A percentile compares a stretch with the other conserved stretches of the same genome.
These are phyloP conservation scores for Heteromeles arbutifolia DNA, from an alignment of 306 rosid species.

Conservation along the genomic window DNA sequence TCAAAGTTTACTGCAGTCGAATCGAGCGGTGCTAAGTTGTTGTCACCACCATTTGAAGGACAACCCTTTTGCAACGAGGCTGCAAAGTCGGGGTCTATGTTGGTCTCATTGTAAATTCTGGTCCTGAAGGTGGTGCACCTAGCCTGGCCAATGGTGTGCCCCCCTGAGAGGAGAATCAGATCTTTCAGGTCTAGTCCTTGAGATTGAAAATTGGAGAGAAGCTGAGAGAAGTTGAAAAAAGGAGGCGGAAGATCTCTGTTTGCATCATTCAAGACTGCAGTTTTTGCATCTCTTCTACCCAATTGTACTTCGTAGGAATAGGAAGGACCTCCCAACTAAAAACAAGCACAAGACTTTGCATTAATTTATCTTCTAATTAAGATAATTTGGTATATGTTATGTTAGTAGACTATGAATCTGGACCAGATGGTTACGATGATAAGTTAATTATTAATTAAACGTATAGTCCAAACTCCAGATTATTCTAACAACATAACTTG, in stretches of 20 bases:
- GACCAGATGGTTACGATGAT: background rate
- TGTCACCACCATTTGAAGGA: conserved; percentile 22
- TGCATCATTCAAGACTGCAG: conserved; percentile 15
- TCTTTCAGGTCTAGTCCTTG: conserved; percentile 30
- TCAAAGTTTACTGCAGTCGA: background rate
- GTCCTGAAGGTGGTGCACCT: conserved; percentile 17
- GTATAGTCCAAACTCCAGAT: no score
- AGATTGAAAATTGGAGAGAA: conserved; percentile 27
- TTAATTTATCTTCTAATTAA: background rate
- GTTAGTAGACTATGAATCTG: background rate
- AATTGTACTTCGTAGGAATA: conserved; percentile 15
- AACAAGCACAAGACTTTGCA: background rate
- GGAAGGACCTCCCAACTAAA: conserved; percentile 20
- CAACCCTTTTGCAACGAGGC: background rate
- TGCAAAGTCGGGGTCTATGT: conserved; percentile 21
- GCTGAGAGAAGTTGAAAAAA: conserved; percentile 21
- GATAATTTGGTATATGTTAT: background rate
- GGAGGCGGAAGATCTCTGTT: conserved; percentile 25
- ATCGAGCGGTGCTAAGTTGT: conserved; percentile 13
- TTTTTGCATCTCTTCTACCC: conserved; percentile 39
- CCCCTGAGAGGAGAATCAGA: conserved; percentile 26
- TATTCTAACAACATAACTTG: background rate
- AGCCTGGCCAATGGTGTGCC: conserved; percentile 28
- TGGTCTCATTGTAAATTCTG: conserved; percentile 29
- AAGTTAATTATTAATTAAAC: background rate